phyloP scores from a whole-genome alignment of 495 filamentous ascomycete species.

The Xylaria scruposa region DNA sequence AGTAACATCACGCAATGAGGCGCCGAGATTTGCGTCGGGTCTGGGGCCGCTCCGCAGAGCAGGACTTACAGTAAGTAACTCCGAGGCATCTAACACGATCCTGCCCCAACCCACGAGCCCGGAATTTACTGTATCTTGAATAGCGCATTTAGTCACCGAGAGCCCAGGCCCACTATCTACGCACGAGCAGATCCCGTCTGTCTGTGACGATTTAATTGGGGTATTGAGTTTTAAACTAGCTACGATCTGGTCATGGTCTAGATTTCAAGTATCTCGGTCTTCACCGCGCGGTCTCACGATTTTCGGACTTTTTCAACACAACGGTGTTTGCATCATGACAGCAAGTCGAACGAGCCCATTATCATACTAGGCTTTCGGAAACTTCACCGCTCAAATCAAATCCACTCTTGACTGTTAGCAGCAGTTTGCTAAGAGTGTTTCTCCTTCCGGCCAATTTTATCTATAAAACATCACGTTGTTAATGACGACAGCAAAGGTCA shows the following conservation, averaged over 20 bases:
- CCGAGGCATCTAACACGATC: not conserved
- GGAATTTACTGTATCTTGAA: not conserved
- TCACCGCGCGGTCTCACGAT: constrained; percentile 7
- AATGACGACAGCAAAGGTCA: not conserved
- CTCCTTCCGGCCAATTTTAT: not conserved
- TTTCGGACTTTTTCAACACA: not conserved
- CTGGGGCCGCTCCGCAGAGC: constrained; percentile 4
- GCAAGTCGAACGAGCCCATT: not conserved
- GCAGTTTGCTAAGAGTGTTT: not conserved
- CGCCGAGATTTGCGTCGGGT: not conserved
- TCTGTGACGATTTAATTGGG: constrained; percentile 14
- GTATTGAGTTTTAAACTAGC: not conserved
- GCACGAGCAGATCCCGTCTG: constrained; percentile 14
- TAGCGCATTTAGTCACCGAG: not conserved
- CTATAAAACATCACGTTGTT: not conserved
- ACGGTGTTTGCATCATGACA: constrained; percentile 8
- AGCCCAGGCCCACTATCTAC: not conserved
- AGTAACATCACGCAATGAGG: constrained; percentile 17
- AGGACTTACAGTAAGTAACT: not conserved
- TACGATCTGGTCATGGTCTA: not conserved
- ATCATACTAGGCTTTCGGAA: not conserved
- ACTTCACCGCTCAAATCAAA: not conserved
- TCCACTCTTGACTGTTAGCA: not conserved
- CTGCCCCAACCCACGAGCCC: not conserved
- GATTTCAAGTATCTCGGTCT: not conserved